Evolutionary conservation across 345 rosid genomes (phyloP), one percentile per base, ranked within the genome.

Genomic region (Lepidium sativum): DNA sequence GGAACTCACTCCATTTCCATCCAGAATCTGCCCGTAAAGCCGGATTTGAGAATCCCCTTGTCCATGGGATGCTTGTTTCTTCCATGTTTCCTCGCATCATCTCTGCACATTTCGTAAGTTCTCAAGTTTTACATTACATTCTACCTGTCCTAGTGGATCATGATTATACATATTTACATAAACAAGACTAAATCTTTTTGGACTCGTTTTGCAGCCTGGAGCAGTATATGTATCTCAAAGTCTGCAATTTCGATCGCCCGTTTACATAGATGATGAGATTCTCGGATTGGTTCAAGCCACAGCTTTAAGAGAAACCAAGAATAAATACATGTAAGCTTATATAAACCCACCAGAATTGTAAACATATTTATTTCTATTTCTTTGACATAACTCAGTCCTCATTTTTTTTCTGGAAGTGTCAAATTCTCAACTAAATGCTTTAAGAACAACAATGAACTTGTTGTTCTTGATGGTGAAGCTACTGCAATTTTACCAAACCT

Each of bases 51-150:
- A 90, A 78, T 70, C 67, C 74, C 18, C 73, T 86, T 70, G 97
- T 94, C 52, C 97, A 89, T 50, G 95, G 97, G 34, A 80, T 94
- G 96, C 92, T 94, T 55, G 89, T 87, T 11, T 96, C 96, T 56
- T 68, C 96, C 2, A 68, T 94, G 48, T 90, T 90, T 78, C 97
- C 96, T 32, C 80, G 79, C 43, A 88, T 86, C 10, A 88, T 90
- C 72, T 78, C 99, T 44, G 63, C 86, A 27, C 81, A 76, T 78
- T 88, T 84, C 40, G 99, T 88, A 77, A 88, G 92, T 70, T 25
- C n/a, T 57, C 43, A 33, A 45, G 2, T 45, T 61, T 39, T 40
- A 39, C 13, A 45, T 56, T 25, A 7, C 20, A 21, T 16, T 33
- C 7, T 4, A 38, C 45, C 3, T 68, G 25, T 27, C 31, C 34